A percentile compares a stretch with the other conserved stretches of the same genome.
Evolutionary conservation across 805 yeast genomes (phyloP).

Genomic region (Candida yuanshanica): DNA sequence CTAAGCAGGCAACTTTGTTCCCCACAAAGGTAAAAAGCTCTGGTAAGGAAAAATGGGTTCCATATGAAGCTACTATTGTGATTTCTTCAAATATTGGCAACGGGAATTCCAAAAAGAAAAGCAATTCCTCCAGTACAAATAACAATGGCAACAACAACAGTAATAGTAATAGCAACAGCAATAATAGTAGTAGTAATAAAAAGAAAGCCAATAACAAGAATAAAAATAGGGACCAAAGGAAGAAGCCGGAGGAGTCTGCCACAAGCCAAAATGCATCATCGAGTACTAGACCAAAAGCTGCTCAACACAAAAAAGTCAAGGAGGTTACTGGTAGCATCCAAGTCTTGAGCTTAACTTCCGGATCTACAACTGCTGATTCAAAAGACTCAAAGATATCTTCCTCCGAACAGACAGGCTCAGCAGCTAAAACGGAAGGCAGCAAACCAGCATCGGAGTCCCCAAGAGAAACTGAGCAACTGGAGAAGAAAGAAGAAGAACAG

Average conservation of each 20-base stretch:
- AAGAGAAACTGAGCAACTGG: background rate
- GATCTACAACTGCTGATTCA: background rate
- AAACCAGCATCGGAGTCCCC: background rate
- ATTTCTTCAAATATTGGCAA: slow-evolving; percentile 3
- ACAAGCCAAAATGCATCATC: background rate
- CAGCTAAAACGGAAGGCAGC: background rate
- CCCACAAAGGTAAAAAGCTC: slow-evolving; percentile 16
- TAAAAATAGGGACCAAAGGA: background rate
- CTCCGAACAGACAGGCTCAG: background rate
- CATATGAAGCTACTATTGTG: slow-evolving; percentile 40
- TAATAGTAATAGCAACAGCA: slow-evolving; percentile 12
- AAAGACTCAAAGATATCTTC: background rate
- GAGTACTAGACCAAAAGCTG: background rate
- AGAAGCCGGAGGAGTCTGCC: background rate
- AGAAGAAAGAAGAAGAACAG: background rate
- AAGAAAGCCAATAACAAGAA: slow-evolving; percentile 1
- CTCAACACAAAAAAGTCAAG: background rate
- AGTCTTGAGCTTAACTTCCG: background rate
- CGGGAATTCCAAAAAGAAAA: slow-evolving; percentile 2
- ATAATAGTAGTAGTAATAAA: slow-evolving; percentile 1
- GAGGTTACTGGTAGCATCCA: background rate
- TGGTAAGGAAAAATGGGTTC: slow-evolving; percentile 62
- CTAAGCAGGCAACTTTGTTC: slow-evolving; percentile 1
- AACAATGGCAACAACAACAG: slow-evolving; percentile 3
- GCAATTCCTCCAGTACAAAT: slow-evolving; percentile 2